Percentiles rank a stretch among this genome's conserved stretches.
Evolutionary conservation across 371 early-diverging fungal genomes (phyloP).

Genomic region (Mortierella sp.): DNA sequence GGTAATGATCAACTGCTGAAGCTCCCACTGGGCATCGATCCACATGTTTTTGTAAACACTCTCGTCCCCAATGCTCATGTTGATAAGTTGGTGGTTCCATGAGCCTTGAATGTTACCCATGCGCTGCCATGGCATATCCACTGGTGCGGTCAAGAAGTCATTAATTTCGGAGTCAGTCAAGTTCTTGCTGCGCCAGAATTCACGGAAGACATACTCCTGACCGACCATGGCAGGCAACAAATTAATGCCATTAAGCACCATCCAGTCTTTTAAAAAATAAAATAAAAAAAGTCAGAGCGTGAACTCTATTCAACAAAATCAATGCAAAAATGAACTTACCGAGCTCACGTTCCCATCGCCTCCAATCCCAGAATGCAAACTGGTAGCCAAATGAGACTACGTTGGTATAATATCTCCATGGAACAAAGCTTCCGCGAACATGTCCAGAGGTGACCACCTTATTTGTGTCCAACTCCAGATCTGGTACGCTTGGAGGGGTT

Average conservation of each 20-base stretch:
- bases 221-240: constrained; percentile 51
- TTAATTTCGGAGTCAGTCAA: constrained; percentile 33
- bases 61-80: constrained; percentile 25
- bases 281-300: neutral
- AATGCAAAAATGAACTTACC: constrained; percentile 18
- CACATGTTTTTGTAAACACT: constrained; percentile 45
- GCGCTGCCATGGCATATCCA: constrained; percentile 52
- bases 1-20: constrained; percentile 39
- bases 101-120: constrained; percentile 56
- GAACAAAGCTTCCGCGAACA: constrained; percentile 50
- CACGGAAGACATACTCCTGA: constrained; percentile 42
- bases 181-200: constrained; percentile 33
- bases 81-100: constrained; percentile 33
- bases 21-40: constrained; percentile 47
- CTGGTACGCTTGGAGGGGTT: constrained; percentile 37
- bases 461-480: constrained; percentile 38
- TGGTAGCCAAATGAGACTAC: constrained; percentile 54
- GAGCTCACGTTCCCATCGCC: constrained; percentile 53
- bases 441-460: constrained; percentile 31
- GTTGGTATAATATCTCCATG: constrained; percentile 52
- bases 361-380: constrained; percentile 56
- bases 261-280: constrained; percentile 33
- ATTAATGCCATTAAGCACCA: constrained; percentile 47
- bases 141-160: constrained; percentile 40
- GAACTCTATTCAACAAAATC: neutral